Percentiles rank a stretch among this genome's conserved stretches.
phyloP scores from a whole-genome alignment of 257 asterid species.

The Gardenia jasminoides region DNA sequence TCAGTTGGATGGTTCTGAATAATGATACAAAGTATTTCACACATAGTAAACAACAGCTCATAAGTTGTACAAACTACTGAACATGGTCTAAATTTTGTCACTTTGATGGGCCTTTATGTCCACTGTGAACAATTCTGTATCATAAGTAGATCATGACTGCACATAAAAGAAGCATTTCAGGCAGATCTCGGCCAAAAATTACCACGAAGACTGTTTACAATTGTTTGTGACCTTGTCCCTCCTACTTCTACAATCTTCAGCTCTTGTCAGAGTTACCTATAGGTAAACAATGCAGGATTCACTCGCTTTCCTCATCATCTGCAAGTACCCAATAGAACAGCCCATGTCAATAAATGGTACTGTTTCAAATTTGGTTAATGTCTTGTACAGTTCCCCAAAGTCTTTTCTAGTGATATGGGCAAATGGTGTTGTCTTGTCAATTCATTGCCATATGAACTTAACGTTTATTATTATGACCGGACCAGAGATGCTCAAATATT shows the following conservation, averaged over 20 bases:
- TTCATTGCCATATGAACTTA: neutral
- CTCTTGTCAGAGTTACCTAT: neutral
- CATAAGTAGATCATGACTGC: no score
- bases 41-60: no score
- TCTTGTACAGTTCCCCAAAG: neutral
- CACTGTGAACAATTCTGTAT: no score
- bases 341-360: neutral
- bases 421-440: neutral
- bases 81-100: no score
- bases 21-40: no score
- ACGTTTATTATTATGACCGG: neutral
- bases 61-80: no score
- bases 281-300: conserved; percentile 18
- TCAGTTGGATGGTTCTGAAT: no score
- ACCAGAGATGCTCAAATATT: neutral
- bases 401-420: neutral
- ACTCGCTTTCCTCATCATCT: conserved; percentile 65
- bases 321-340: conserved; percentile 28
- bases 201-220: no score
- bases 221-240: neutral
- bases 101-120: no score
- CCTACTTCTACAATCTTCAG: conserved; percentile 7
- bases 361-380: no score
- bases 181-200: no score
- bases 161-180: no score